Conservation (phyloP, 2,329 filamentous ascomycete genomes). For the Hypoxylon sp. region DNA sequence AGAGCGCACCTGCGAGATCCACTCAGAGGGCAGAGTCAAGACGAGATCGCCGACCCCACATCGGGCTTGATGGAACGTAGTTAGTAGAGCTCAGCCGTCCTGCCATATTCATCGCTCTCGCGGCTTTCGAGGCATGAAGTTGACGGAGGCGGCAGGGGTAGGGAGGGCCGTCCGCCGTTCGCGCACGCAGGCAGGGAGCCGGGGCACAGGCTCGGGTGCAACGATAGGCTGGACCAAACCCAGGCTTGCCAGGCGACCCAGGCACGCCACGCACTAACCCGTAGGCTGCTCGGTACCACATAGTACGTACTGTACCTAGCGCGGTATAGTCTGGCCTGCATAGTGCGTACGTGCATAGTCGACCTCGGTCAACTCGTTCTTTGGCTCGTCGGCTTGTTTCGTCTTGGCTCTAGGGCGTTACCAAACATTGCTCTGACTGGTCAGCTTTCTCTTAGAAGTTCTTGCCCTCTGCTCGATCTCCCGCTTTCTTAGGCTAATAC, state of each 20-base stretch:
- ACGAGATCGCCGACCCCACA: slow-evolving; percentile 39
- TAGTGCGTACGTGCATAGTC: no score
- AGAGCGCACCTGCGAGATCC: slow-evolving; percentile 25
- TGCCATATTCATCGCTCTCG: slow-evolving; percentile 45
- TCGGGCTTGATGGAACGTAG: slow-evolving; percentile 42
- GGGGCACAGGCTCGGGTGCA: slow-evolving; percentile 17
- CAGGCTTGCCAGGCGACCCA: no score
- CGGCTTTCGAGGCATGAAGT: slow-evolving; percentile 51
- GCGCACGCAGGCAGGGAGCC: slow-evolving; percentile 25
- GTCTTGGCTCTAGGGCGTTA: slow-evolving; percentile 40
- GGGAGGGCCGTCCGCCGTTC: slow-evolving; percentile 2
- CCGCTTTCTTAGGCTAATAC: slow-evolving; percentile 2
- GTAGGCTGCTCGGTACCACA: no score
- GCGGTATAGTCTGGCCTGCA: no score
- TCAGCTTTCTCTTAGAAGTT: background rate
- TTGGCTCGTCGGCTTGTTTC: slow-evolving; percentile 50
- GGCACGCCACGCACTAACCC: no score
- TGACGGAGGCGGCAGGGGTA: slow-evolving; percentile 42
- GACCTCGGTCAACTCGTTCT: slow-evolving; percentile 23
- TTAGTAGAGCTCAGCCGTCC: slow-evolving; percentile 49
- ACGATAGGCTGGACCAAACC: slow-evolving; percentile 46
- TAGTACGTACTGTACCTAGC: no score
- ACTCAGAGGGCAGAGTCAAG: slow-evolving; percentile 35
- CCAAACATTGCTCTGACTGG: slow-evolving; percentile 37
- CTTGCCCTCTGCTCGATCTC: slow-evolving; percentile 4